Evolutionary conservation across 75 land plant genomes (phyloP).

Genomic region (Cunninghamia lanceolata): DNA sequence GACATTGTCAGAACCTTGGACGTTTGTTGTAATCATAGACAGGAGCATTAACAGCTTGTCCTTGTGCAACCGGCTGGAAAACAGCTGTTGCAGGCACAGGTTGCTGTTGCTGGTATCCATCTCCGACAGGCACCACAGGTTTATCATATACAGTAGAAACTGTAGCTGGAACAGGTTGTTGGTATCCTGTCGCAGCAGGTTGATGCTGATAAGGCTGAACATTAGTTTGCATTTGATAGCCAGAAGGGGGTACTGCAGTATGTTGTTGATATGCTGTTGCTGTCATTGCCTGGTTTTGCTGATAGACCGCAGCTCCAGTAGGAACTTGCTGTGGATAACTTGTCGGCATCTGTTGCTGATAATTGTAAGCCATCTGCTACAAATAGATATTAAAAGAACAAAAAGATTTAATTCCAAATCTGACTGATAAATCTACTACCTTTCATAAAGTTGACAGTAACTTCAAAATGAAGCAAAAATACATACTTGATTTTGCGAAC

Average conservation of each 20-base stretch:
- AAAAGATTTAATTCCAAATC: background rate
- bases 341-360: background rate
- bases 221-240: constrained; percentile 8
- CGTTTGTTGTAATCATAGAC: constrained; percentile 15
- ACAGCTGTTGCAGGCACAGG: background rate
- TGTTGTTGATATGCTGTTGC: constrained; percentile 8
- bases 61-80: background rate
- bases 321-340: constrained; percentile 9
- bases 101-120: constrained; percentile 13
- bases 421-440: background rate
- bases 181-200: constrained; percentile 7
- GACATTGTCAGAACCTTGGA: constrained; percentile 4
- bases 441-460: background rate
- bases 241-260: background rate
- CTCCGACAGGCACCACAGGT: constrained; percentile 6
- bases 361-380: constrained; percentile 8
- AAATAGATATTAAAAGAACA: background rate
- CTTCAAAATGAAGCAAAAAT: background rate
- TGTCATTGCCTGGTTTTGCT: constrained; percentile 7
- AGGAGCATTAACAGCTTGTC: constrained; percentile 8
- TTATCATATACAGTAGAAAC: constrained; percentile 6
- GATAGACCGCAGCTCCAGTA: background rate
- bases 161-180: background rate
- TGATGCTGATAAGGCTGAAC: constrained; percentile 7
- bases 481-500: background rate